Conservation (phyloP, 371 early-diverging fungal genomes). For the Phascolomyces articulosus region DNA sequence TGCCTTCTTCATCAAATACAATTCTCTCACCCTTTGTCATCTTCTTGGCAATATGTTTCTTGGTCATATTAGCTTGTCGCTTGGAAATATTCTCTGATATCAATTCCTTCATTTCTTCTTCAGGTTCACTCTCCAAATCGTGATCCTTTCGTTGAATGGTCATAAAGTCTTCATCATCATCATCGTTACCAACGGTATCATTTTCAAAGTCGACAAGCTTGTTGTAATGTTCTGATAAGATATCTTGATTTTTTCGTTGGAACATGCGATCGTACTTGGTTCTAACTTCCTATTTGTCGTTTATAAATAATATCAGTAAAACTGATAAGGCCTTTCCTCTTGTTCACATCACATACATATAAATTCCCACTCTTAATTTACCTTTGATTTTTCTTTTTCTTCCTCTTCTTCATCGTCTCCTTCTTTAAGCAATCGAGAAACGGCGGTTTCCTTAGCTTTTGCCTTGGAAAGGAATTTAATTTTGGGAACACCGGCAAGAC, state of each 20-base stretch:
- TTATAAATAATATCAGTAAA: no score
- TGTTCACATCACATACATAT: neutral
- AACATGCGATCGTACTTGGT: constrained; percentile 93
- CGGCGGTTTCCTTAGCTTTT: constrained; percentile 29
- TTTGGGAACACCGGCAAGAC: constrained; percentile 93
- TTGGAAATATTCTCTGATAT: constrained; percentile 62
- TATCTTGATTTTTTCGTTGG: constrained; percentile 86
- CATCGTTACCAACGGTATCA: constrained; percentile 46
- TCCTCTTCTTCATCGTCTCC: constrained; percentile 42
- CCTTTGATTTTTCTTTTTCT: constrained; percentile 24
- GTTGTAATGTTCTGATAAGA: constrained; percentile 90
- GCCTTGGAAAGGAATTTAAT: constrained; percentile 81
- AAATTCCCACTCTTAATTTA: neutral
- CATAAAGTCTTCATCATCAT: constrained; percentile 78
- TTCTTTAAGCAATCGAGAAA: constrained; percentile 36
- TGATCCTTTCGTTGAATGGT: constrained; percentile 81
- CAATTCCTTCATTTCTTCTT: constrained; percentile 27
- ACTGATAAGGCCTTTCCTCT: no score
- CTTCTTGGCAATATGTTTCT: constrained; percentile 74
- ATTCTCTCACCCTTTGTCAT: constrained; percentile 71
- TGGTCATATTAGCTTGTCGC: constrained; percentile 68
- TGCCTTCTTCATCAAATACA: constrained; percentile 94
- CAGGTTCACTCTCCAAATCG: constrained; percentile 54
- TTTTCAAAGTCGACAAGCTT: constrained; percentile 72
- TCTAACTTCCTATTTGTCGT: constrained; percentile 27